Percentiles rank a stretch among this genome's conserved stretches.
These are phyloP conservation scores for Aureobasidium sp. DNA, from an alignment of 2,329 filamentous ascomycete species.

Conservation along the genomic window DNA sequence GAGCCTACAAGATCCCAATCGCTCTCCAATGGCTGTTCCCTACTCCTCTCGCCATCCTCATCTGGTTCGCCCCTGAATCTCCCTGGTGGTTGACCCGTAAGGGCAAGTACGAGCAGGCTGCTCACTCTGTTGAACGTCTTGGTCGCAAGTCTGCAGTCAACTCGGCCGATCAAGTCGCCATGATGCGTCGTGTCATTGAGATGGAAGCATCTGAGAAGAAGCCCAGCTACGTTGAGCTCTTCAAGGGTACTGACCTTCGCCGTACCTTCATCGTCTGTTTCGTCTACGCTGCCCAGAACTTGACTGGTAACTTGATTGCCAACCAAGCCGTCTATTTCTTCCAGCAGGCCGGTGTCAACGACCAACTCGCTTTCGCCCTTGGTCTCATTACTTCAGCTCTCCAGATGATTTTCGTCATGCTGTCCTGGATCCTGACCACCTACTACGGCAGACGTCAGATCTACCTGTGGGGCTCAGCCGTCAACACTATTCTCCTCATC, in stretches of 20 bases:
- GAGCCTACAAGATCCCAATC: constrained; percentile 44
- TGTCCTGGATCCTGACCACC: constrained; percentile 60
- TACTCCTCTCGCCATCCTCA: constrained; percentile 47
- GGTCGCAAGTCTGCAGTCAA: constrained; percentile 49
- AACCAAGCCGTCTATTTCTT: constrained; percentile 60
- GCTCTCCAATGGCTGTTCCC: constrained; percentile 55
- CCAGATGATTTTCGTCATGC: constrained; percentile 56
- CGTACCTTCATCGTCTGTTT: constrained; percentile 50
- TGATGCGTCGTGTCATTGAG: constrained; percentile 54
- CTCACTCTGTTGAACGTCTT: constrained; percentile 44
- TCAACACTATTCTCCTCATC: constrained; percentile 50
- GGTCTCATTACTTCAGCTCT: constrained; percentile 60
- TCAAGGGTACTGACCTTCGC: constrained; percentile 49
- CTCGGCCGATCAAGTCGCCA: constrained; percentile 44
- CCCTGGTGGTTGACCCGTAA: constrained; percentile 51
- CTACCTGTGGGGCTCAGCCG: constrained; percentile 54
- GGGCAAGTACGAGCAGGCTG: constrained; percentile 40
- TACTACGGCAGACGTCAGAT: constrained; percentile 59
- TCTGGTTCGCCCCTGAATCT: constrained; percentile 45
- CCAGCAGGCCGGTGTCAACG: constrained; percentile 51
- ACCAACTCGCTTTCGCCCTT: constrained; percentile 52
- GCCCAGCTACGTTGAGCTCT: constrained; percentile 46
- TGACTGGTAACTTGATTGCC: constrained; percentile 57
- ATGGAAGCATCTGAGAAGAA: constrained; percentile 48
- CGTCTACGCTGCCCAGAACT: constrained; percentile 54